A percentile compares a stretch with the other conserved stretches of the same genome.
Evolutionary conservation across 306 rosid species (phyloP).

Genomic region (Calophaca sinica): DNA sequence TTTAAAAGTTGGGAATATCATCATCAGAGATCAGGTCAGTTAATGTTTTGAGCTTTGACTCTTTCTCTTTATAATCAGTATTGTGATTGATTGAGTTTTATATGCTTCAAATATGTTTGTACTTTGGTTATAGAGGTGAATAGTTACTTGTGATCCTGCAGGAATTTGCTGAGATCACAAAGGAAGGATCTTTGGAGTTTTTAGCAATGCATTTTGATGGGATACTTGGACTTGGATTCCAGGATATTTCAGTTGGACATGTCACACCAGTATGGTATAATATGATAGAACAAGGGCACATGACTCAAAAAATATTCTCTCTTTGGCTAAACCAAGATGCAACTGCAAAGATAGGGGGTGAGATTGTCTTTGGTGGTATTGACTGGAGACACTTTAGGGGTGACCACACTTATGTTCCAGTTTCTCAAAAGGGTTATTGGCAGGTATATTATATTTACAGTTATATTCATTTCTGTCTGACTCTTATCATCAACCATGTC

Average conservation of each 20-base stretch:
- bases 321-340: constrained; percentile 56
- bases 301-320: constrained; percentile 48
- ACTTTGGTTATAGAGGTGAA: constrained; percentile 23
- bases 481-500: constrained; percentile 35
- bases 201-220: constrained; percentile 56
- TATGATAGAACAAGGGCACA: constrained; percentile 51
- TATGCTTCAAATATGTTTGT: constrained; percentile 13
- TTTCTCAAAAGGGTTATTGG: constrained; percentile 84
- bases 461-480: neutral
- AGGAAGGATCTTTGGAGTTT: constrained; percentile 49
- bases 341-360: constrained; percentile 54
- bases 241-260: constrained; percentile 46
- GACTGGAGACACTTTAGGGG: constrained; percentile 70
- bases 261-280: constrained; percentile 60
- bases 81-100: constrained; percentile 16
- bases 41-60: constrained; percentile 13
- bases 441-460: constrained; percentile 60
- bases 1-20: constrained; percentile 53
- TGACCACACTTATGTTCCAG: constrained; percentile 86
- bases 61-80: too few relatives aligned
- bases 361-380: constrained; percentile 59
- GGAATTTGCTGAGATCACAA: constrained; percentile 58
- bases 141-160: constrained; percentile 38
- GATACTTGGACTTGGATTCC: constrained; percentile 60
- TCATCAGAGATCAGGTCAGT: constrained; percentile 52